Evolutionary conservation across 257 asterid species (phyloP), one percentile per base, ranked within the genome.

Genomic region (Vinca minor): DNA sequence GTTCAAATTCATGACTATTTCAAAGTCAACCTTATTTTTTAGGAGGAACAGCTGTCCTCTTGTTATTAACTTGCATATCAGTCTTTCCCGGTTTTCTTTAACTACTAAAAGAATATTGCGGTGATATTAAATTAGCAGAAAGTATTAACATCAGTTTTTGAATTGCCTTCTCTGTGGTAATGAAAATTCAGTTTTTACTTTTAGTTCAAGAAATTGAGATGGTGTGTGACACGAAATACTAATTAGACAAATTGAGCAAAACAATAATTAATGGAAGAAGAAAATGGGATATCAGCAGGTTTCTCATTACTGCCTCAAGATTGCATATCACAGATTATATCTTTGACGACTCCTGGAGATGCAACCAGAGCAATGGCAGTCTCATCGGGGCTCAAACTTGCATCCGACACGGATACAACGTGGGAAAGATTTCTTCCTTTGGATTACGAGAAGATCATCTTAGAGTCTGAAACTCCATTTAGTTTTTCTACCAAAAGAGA

Each of bases 251-350:
- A 15, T 4, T 1, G 46, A 41, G 17, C 11, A 13, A 28, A 2
- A 4, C 18, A 20, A 21, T n/a, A 8, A 21, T n/a, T n/a, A 50
- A 54, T 54, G 60, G 60, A 54, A 26, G 38, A 54, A 54, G 15
- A 11, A 4, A 31, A 4, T 54, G 2, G 28, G 29, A 44, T 44
- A 44, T 44, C n/a, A n/a, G n/a, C 20, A 2, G 38, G 38, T 35
- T 62, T 66, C 0, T 0, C 18, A 20, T 1, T n/a, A 0, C 21
- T 80, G 1, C 76, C 84, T 2, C 80, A 73, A 70, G 76, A 46
- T 5, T 83, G 85, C 63, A 39, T 76, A 4, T 49, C 83, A 0
- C 59, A 69, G 3, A 71, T 80, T 49, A n/a, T 78, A 57, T 83
- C 84, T 6, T 12, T 13, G 0, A 80, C 82, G 4, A 60, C 76